These are phyloP conservation scores for Priceomyces carsonii DNA, from an alignment of 805 yeast genomes.

Conservation along the genomic window DNA sequence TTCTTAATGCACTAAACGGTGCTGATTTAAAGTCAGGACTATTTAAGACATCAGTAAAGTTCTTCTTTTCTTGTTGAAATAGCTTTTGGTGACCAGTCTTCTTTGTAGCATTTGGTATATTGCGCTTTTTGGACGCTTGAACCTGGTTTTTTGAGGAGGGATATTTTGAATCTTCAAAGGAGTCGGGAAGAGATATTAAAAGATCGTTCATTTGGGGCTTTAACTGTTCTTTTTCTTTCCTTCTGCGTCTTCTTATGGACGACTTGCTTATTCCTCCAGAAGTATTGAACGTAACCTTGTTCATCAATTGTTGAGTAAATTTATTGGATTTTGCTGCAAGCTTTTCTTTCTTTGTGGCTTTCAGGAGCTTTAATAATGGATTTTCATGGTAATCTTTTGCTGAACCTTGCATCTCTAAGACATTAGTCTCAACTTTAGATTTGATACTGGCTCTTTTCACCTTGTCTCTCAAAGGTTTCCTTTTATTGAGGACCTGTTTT, in stretches of 20 bases:
- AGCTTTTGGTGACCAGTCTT: slow-evolving; percentile 44
- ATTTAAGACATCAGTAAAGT: slow-evolving; percentile 59
- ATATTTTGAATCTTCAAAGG: slow-evolving; percentile 1
- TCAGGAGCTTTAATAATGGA: slow-evolving; percentile 55
- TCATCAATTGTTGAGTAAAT: slow-evolving; percentile 30
- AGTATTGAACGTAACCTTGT: slow-evolving; percentile 31
- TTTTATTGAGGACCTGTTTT: slow-evolving; percentile 31
- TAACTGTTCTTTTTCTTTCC: slow-evolving; percentile 58
- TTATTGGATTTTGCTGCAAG: slow-evolving; percentile 39
- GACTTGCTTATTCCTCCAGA: slow-evolving; percentile 62
- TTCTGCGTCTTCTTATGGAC: slow-evolving; percentile 61
- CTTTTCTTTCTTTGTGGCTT: slow-evolving; percentile 56
- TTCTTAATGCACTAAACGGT: slow-evolving; percentile 67
- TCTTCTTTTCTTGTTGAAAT: slow-evolving; percentile 55
- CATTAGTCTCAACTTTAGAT: slow-evolving; percentile 23
- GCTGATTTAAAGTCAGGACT: slow-evolving; percentile 55
- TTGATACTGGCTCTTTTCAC: slow-evolving; percentile 17
- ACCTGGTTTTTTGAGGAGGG: slow-evolving; percentile 19
- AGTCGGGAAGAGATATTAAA: slow-evolving; percentile 50
- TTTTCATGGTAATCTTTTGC: slow-evolving; percentile 31
- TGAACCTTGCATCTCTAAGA: slow-evolving; percentile 26
- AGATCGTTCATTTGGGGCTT: slow-evolving; percentile 70
- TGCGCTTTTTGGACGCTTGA: slow-evolving; percentile 24
- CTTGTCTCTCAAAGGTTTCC: slow-evolving; percentile 35
- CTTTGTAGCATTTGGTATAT: slow-evolving; percentile 53